A percentile compares a stretch with the other conserved stretches of the same genome.
These are phyloP conservation scores for Oryza australiensis DNA, from an alignment of 176 grass and related monocot species.

Conservation along the genomic window DNA sequence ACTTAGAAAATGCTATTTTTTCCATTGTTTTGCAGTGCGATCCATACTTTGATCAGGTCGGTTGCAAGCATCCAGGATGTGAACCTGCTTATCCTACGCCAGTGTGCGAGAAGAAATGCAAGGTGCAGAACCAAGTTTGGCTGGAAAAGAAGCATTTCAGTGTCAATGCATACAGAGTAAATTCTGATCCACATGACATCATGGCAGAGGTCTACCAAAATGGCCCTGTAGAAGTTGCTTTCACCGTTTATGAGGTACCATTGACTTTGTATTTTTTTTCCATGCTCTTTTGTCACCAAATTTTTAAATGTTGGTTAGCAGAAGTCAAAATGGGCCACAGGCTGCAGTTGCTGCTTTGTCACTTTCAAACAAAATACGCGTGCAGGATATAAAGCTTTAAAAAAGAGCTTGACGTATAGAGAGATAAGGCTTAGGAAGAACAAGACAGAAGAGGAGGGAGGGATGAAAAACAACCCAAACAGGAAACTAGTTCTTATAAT, in stretches of 20 bases:
- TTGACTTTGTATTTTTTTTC: neutral
- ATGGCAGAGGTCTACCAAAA: constrained; percentile 87
- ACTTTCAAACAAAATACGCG: neutral
- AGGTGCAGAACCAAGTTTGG: constrained; percentile 82
- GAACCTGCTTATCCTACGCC: constrained; percentile 81
- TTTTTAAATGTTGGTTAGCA: neutral
- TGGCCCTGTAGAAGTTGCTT: constrained; percentile 85
- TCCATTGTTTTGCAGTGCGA: constrained; percentile 64
- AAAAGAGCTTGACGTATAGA: neutral
- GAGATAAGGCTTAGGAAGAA: neutral
- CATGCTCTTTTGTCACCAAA: neutral
- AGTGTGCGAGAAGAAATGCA: constrained; percentile 80
- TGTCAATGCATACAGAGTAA: constrained; percentile 68
- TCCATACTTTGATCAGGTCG: neutral
- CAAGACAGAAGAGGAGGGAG: neutral
- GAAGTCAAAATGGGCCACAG: neutral
- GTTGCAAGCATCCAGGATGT: constrained; percentile 53
- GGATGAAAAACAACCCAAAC: neutral
- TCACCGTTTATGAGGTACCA: constrained; percentile 87
- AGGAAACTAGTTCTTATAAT: neutral
- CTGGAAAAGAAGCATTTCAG: constrained; percentile 74
- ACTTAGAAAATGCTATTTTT: neutral
- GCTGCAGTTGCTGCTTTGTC: neutral
- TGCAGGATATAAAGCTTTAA: neutral
- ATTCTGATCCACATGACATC: constrained; percentile 68